Evolutionary conservation across 441 rosid genomes (phyloP).

Genomic region (Flueggea neowawraea): DNA sequence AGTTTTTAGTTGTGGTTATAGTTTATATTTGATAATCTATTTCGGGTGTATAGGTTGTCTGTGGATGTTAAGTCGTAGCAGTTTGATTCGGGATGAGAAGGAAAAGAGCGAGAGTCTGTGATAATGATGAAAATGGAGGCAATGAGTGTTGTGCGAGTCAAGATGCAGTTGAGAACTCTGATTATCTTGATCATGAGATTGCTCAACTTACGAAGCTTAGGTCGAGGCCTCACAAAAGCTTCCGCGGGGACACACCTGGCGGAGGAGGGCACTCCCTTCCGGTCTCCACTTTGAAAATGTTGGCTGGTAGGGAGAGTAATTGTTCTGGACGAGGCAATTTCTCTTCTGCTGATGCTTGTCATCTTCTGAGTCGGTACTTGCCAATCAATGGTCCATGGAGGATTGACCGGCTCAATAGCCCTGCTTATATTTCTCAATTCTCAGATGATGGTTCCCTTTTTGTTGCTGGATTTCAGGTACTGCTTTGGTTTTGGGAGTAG

Average conservation of each 20-base stretch:
- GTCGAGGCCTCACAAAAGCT: conserved; percentile 44
- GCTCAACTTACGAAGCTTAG: conserved; percentile 51
- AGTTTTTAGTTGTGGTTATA: too few species aligned
- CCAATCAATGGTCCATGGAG: conserved; percentile 59
- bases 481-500: conserved; percentile 2
- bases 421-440: conserved; percentile 75
- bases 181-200: conserved; percentile 50
- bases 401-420: conserved; percentile 45
- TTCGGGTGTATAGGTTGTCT: too few species aligned
- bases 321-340: conserved; percentile 67
- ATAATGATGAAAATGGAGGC: conserved; percentile 17
- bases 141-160: conserved; percentile 11
- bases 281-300: conserved; percentile 65
- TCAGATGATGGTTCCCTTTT: conserved; percentile 77
- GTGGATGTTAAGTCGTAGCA: too few species aligned
- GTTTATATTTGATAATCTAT: too few species aligned
- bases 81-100: conserved; percentile 15
- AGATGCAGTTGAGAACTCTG: conserved; percentile 15
- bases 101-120: conserved; percentile 5
- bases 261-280: conserved; percentile 28
- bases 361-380: conserved; percentile 58
- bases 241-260: conserved; percentile 35
- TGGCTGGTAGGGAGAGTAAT: conserved; percentile 75
- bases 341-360: conserved; percentile 66
- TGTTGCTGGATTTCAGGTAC: conserved; percentile 68